phyloP scores from a whole-genome alignment of 257 asterid genomes.

The Datura wrightii region DNA sequence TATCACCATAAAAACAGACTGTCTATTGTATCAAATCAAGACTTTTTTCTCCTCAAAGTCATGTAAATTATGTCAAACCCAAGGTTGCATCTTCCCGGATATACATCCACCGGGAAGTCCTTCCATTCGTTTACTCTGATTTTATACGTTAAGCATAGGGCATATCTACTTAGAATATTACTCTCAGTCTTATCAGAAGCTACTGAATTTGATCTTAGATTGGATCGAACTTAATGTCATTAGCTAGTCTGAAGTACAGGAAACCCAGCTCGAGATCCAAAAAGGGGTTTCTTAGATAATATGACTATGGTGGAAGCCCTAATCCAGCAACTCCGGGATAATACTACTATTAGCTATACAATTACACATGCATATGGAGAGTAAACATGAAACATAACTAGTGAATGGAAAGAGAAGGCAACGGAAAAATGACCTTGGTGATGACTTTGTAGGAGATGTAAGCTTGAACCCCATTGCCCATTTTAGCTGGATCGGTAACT shows the following conservation, averaged over 20 bases:
- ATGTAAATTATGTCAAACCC: not conserved
- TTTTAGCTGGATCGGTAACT: conserved; percentile 97
- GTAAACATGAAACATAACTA: not conserved
- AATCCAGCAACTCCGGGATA: not conserved
- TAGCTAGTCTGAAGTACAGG: conserved; percentile 2
- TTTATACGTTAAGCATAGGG: not conserved
- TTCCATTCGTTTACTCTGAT: not conserved
- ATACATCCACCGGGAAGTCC: not conserved
- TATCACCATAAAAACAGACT: not conserved
- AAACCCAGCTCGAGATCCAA: not conserved
- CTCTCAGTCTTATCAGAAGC: not conserved
- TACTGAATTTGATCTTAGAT: not conserved
- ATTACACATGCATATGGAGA: conserved; percentile 25
- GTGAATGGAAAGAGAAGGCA: not conserved
- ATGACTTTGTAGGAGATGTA: conserved; percentile 97
- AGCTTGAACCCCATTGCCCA: conserved; percentile 99
- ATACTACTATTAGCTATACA: not conserved
- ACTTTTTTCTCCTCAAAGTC: not conserved
- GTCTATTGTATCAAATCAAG: not conserved
- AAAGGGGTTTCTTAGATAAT: not conserved
- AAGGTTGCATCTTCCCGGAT: not conserved
- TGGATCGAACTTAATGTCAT: not conserved
- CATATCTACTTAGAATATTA: not conserved
- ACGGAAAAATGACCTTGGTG: conserved; percentile 63
- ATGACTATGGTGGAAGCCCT: not conserved